Base-by-base conservation (phyloP, 2,329 filamentous ascomycete species). In the Xylariales sp. region DNA sequence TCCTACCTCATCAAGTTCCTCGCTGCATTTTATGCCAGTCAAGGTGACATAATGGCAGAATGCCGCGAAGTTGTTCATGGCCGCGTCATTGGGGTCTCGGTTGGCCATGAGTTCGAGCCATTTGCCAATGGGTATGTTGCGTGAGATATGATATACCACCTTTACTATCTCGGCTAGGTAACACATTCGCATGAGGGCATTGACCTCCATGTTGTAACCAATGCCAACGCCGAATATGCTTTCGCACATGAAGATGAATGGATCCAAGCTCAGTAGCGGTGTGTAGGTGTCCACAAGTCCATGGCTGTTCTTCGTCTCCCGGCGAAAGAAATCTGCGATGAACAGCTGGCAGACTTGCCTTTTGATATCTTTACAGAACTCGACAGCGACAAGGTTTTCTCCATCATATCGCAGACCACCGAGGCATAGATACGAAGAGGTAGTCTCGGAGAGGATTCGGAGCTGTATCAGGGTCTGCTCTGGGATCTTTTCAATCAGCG, bases 101-200 rank as follows among this genome's bases (percentile, higher is more conserved):
- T 64, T 65, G 41, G 65, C 56, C 39, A 77, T 63, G 31, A 62
- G 62, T 19, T 66, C 62, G 9, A 76, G 55, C 70, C 74, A 82
- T 40, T 61, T 64, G 5, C 66, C 62, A 3, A 65, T 58, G 0
- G 74, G 68, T 34, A 79, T 71, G 54, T 78, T 78, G 36, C 70
- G 71, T 18, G 71, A 69, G 59, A 80, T 70, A 53, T 78, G 70
- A 46, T 72, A 73, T 12, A 88, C 74, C 5, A 89, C 82, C 64
- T 95, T 94, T 45, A 94, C 80, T 43, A 98, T 80, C 63, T 98
- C 93, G 3, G 88, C 88, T 42, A 95, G 74, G 58, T 95, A 96
- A 65, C 89, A 96, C 33, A 97, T 70, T 27, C 85, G 82, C 37
- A 97, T 65, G 38, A 97, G 63, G 60, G 95, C 86, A 29, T 83